phyloP scores from a whole-genome alignment of 116 monocot species.

The Zostera marina region DNA sequence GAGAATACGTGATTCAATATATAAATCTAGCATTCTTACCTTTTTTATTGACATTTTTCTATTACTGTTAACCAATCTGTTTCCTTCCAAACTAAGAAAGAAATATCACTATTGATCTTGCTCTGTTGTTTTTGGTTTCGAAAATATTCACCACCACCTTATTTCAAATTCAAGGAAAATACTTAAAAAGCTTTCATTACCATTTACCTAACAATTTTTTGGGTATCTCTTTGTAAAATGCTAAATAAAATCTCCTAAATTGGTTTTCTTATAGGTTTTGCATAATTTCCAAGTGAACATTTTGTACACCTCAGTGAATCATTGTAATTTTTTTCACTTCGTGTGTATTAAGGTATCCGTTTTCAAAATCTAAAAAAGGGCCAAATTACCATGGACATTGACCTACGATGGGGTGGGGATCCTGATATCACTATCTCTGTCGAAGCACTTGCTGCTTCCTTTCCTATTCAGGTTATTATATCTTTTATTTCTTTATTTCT shows the following conservation, averaged over 20 bases:
- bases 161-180: no score
- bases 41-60: no score
- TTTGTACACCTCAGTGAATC: not conserved
- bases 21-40: no score
- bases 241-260: not conserved
- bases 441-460: constrained; percentile 88
- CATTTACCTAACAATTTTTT: no score
- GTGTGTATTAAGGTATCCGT: constrained; percentile 42
- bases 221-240: no score
- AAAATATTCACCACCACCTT: no score
- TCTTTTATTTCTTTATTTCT: not conserved
- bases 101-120: no score
- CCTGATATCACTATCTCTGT: constrained; percentile 89
- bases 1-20: no score
- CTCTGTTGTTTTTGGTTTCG: no score
- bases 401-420: constrained; percentile 95
- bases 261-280: constrained; percentile 1
- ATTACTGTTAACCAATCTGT: no score
- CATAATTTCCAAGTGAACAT: not conserved
- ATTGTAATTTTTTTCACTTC: not conserved
- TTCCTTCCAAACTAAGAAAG: no score
- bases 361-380: constrained; percentile 87
- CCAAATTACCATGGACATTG: constrained; percentile 96
- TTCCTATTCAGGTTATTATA: constrained; percentile 75
- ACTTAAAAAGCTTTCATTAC: no score